Conservation (phyloP, 2,329 filamentous ascomycete species). For the Xylaria sp. region DNA sequence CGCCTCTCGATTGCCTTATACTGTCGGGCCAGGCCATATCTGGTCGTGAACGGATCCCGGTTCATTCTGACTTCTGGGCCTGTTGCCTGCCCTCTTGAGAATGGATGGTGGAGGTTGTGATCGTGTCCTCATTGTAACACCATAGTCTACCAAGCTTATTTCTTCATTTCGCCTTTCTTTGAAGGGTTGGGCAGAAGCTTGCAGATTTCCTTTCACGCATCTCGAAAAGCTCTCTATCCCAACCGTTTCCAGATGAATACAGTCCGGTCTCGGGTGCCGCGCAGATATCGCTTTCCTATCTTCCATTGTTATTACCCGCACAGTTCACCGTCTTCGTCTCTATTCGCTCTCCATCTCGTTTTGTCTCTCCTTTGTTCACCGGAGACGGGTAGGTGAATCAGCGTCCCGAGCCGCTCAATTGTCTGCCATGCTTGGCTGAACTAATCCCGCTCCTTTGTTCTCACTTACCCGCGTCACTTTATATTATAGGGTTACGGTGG, state of each 20-base stretch:
- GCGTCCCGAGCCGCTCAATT: too few species aligned
- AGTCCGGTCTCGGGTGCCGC: neutral
- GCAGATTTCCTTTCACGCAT: slow-evolving; percentile 1
- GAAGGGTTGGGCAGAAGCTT: neutral
- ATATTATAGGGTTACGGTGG: neutral
- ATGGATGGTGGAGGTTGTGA: too few species aligned
- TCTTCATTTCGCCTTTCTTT: neutral
- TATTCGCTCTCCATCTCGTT: neutral
- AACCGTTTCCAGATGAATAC: neutral
- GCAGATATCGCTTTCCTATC: neutral
- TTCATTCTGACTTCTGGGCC: neutral
- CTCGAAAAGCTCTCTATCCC: neutral
- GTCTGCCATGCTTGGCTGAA: too few species aligned
- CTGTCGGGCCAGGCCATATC: neutral
- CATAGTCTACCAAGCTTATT: neutral
- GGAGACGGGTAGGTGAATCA: too few species aligned
- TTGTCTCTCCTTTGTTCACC: neutral
- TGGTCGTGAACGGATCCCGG: neutral
- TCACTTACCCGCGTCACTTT: neutral
- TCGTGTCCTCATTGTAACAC: neutral
- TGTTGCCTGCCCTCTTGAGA: neutral
- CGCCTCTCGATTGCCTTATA: neutral
- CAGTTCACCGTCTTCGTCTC: neutral
- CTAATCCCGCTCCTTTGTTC: neutral
- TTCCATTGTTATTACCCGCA: neutral